A percentile compares a stretch with the other conserved stretches of the same genome.
These are phyloP conservation scores for Inga laurina DNA, from an alignment of 306 rosid species.

Conservation along the genomic window DNA sequence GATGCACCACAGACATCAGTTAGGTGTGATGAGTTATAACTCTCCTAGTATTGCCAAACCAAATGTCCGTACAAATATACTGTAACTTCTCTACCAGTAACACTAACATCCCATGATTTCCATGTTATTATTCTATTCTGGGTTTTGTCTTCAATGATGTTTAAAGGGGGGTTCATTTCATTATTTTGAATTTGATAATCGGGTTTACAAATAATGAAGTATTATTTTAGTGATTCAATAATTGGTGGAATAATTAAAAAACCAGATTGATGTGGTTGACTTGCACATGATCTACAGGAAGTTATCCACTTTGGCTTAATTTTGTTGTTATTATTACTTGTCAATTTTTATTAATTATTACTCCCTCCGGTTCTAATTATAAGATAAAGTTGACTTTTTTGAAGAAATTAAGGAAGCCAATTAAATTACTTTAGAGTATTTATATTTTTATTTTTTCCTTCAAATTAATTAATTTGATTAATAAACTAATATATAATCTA, in stretches of 20 bases:
- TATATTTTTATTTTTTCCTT: too few relatives aligned
- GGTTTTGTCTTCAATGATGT: background rate
- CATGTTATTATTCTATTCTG: background rate
- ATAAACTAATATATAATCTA: too few relatives aligned
- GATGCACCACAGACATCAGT: constrained; percentile 22
- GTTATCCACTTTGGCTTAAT: constrained; percentile 2
- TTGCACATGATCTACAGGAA: constrained; percentile 17
- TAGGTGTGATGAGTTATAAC: constrained; percentile 29
- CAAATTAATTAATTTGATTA: too few relatives aligned
- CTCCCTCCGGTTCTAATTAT: too few relatives aligned
- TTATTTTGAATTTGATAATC: constrained; percentile 3
- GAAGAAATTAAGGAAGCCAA: too few relatives aligned
- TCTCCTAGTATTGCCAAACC: background rate
- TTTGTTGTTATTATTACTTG: background rate
- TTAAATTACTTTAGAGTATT: too few relatives aligned
- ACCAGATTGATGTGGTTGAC: constrained; percentile 11
- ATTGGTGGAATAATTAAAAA: background rate
- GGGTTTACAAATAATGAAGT: background rate
- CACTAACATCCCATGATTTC: background rate
- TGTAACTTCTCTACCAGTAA: background rate
- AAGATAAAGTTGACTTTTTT: too few relatives aligned
- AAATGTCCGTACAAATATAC: constrained; percentile 3
- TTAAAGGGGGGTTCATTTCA: background rate
- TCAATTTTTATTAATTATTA: background rate
- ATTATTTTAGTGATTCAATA: constrained; percentile 23